phyloP scores from a whole-genome alignment of 73 alveolate species.

The Paramecium sonneborni region DNA sequence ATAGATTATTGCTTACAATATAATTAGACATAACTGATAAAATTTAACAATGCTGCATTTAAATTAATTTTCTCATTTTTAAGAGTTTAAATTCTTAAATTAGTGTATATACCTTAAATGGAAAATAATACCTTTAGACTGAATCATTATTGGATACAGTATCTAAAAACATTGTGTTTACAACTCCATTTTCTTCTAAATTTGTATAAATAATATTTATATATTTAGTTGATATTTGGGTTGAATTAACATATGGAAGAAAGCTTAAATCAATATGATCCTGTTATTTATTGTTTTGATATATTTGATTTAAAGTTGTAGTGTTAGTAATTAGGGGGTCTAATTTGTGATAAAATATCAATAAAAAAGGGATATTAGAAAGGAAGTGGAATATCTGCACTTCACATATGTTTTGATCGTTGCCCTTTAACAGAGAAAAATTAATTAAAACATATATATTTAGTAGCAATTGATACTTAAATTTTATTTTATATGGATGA shows the following conservation, averaged over 20 bases:
- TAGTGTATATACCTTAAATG: not conserved
- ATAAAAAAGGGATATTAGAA: not conserved
- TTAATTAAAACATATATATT: not conserved
- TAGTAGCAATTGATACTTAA: not conserved
- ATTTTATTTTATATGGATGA: not conserved
- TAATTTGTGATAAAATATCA: not conserved
- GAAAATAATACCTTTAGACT: not conserved
- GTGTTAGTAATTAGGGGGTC: not conserved
- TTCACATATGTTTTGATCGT: not conserved
- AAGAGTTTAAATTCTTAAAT: not conserved
- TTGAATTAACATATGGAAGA: not conserved
- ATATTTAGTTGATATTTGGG: not conserved
- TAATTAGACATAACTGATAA: not conserved
- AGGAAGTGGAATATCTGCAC: not conserved
- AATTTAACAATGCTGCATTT: not conserved
- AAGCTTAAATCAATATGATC: not conserved
- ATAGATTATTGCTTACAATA: not conserved
- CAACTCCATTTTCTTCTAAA: not conserved
- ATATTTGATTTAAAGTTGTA: not conserved
- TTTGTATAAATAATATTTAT: not conserved
- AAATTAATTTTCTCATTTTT: not conserved
- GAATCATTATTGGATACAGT: not conserved
- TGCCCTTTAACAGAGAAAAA: not conserved
- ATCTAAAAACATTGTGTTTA: not conserved
- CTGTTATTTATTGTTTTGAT: not conserved